phyloP scores from a whole-genome alignment of 2,329 filamentous ascomycete genomes.

The Aspergillus floridensis region DNA sequence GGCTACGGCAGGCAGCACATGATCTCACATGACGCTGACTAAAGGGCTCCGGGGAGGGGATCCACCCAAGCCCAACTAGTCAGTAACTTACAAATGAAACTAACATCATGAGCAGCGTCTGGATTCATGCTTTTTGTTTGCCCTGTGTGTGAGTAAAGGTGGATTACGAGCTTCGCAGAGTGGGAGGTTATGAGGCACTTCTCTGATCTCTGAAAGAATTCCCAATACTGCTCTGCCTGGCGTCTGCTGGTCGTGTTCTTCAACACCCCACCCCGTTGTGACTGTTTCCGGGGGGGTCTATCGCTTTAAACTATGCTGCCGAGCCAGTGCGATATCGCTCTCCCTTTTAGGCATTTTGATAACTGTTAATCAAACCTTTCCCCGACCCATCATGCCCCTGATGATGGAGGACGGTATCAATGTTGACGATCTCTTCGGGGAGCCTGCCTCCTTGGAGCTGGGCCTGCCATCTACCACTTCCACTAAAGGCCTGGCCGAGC shows the following conservation, averaged over 20 bases:
- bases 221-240: neutral
- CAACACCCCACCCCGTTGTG: neutral
- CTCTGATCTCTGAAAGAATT: neutral
- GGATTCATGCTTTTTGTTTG: neutral
- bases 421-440: slow-evolving; percentile 74
- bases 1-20: slow-evolving; percentile 17
- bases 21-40: slow-evolving; percentile 22
- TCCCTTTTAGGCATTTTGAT: neutral
- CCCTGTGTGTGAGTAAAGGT: neutral
- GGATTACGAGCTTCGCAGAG: neutral
- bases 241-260: neutral
- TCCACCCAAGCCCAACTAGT: slow-evolving; percentile 1
- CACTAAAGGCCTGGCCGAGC: slow-evolving; percentile 66
- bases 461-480: slow-evolving; percentile 52
- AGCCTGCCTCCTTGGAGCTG: slow-evolving; percentile 58
- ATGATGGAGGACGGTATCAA: slow-evolving; percentile 60
- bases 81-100: slow-evolving; percentile 4
- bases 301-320: slow-evolving; percentile 12
- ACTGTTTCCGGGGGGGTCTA: neutral
- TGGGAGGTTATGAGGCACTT: neutral
- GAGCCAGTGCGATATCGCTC: slow-evolving; percentile 6
- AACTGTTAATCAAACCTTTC: neutral
- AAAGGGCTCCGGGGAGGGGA: slow-evolving; percentile 9
- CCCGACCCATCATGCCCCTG: slow-evolving; percentile 43
- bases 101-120: slow-evolving; percentile 2